Evolutionary conservation across 129 eudicot genomes (phyloP), one percentile per base, ranked within the genome.

Genomic region (Heracleum sosnowskyi): DNA sequence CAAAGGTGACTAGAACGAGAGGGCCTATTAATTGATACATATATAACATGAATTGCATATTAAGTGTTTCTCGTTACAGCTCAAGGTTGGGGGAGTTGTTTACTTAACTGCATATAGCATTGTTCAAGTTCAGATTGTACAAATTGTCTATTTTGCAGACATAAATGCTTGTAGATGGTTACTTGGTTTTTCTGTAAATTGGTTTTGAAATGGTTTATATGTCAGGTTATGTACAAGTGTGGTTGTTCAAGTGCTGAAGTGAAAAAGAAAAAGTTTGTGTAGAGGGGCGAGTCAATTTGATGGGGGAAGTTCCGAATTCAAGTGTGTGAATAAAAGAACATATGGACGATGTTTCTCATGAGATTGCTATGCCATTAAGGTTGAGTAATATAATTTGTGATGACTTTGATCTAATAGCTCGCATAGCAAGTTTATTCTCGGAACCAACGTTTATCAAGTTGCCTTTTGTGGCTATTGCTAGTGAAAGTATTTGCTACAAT

Each of bases 361-460:
- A 74, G 33, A 41, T 83, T 75, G 68, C 80, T 39, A 29, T 80
- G 74, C 84, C 84, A 69, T 76, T 76, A 45, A 46, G 60, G 15
- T 75, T 76, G 79, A 78, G 75, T 24, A 71, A 80, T 60, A 44
- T 80, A 73, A 78, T 85, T 33, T 69, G 41, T 37, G 87, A 80
- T 7, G 79, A 81, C 28, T 33, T 79, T 57, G 82, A 81, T 69
- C 76, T 82, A 42, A 76, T 78, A 53, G 49, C 76, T 29, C 40
- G 37, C 68, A 53, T 78, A 49, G 53, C 69, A 39, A 78, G 47
- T 62, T 76, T 80, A 45, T 73, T 77, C 31, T 37, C 75, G 31
- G 80, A 75, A 55, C 41, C 79, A 28, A 42, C 74, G 22, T 76
- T 63, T 57, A 60, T 80, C 28, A 82, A 82, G 76, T 74, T 70